Base-by-base conservation (phyloP, 164 flowering plant genomes). In the Stephania cephalantha region DNA sequence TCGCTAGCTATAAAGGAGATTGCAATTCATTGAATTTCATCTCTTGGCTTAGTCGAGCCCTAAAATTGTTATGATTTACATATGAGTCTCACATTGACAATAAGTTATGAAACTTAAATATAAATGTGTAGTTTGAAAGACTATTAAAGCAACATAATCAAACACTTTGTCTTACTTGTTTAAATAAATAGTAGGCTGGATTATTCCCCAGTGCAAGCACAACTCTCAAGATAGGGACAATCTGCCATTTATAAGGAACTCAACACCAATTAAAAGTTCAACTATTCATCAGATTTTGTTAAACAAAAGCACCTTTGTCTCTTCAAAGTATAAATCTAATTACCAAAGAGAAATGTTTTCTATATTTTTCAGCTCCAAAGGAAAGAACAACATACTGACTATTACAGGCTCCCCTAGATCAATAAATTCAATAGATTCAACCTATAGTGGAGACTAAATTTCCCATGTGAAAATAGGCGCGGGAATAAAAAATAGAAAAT, bases 221-320 rank as follows among this genome's bases (percentile, higher is more conserved):
- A 83, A 98, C 99, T 87, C 99, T 90, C 80, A 95, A 77, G 69
- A 95, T 93, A 73, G 98, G 99, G 74, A 95, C 81, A 71, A 95
- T 81, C 99, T 95, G 90, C 77, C 76, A 75, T 46, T 67, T 42
- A 64, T 76, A 75, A 79, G 61, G 20, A 53, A 76, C 22, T 25
- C 25, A 17, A 13, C 11, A 75, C 77, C 71, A 81, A 71, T 61
- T 67, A 7, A 71, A 77, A 52, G 31, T 4, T 71, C 20, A 67
- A 68, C 42, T 31, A 52, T 15, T 17, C 4, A 7, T 18, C 20
- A 9, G 29, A 61, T 7, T 7, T 61, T 17, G n/a, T 58, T 2
- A 18, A 58, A 61, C n/a, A 61, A 18, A 61, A n/a, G 66, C 22
- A 20, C 29, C 29, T 10, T 46, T 18, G 9, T 22, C 6, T 63